Percentiles rank a stretch among this genome's conserved stretches.
phyloP scores from a whole-genome alignment of 1,284 basidiomycete species.

The Sanguinoderma infundibulare region DNA sequence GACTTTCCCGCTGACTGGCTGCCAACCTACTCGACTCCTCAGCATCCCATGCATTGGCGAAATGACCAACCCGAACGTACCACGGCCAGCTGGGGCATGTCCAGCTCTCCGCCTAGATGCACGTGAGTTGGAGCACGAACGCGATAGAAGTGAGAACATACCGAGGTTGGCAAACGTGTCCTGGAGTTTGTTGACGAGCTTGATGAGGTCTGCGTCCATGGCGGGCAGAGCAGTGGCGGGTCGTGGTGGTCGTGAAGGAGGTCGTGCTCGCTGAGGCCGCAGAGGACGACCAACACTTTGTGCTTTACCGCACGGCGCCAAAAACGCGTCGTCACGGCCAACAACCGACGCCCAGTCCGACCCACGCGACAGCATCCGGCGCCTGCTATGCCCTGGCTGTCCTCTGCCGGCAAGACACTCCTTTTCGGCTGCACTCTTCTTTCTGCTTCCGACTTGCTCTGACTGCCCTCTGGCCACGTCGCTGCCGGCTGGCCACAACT shows the following conservation, averaged over 20 bases:
- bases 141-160: constrained; percentile 40
- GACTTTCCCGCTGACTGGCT: constrained; percentile 88
- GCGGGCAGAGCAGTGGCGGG: constrained; percentile 31
- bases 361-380: constrained; percentile 15
- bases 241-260: constrained; percentile 22
- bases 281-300: neutral
- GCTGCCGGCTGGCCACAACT: constrained; percentile 10
- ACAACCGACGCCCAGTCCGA: constrained; percentile 16
- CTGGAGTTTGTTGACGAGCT: constrained; percentile 95
- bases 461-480: neutral
- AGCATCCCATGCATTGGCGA: neutral
- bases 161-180: constrained; percentile 85
- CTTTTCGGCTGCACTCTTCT: neutral
- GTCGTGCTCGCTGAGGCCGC: constrained; percentile 7
- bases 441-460: too few relatives aligned
- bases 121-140: constrained; percentile 16
- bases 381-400: neutral
- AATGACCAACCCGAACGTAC: constrained; percentile 51
- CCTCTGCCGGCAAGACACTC: neutral
- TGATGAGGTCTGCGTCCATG: constrained; percentile 95
- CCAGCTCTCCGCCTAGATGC: constrained; percentile 75
- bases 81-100: constrained; percentile 85
- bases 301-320: constrained; percentile 12
- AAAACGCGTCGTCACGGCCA: constrained; percentile 29
- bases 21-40: constrained; percentile 59